Evolutionary conservation across 2,329 filamentous ascomycete genomes (phyloP), one percentile per base, ranked within the genome.

Genomic region (Claviceps purpurea): DNA sequence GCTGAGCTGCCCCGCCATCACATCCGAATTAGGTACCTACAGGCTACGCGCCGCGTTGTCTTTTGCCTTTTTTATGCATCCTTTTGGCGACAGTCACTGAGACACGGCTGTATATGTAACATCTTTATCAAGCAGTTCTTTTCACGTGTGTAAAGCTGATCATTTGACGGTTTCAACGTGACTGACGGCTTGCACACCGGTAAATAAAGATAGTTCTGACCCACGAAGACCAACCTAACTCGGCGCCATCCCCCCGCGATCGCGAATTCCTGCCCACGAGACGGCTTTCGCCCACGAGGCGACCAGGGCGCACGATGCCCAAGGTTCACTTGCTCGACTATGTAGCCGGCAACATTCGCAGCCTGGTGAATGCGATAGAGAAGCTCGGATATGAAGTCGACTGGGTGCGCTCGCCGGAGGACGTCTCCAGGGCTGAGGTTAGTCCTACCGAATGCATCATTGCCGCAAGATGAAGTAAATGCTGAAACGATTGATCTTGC

Each of bases 311-410:
- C 62, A 76, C 61, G 49, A 89, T 89, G 85, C 81, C 86, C 57
- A 87, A 78, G 48, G 86, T 91, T 57, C 79, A 91, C 70, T 71
- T 93, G 52, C 70, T 85, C 61, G 76, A 97, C 73, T 97, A 96
- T 67, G 91, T 96, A 59, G 91, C 93, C 56, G 93, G 93, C 64
- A 98, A 98, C 69, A 84, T 98, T 61, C 85, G 91, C 58, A 96
- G 90, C 57, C 79, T 98, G 62, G 91, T 90, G 65, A 98, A 98
- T 74, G 93, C 91, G 61, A 95, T 98, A 63, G 91, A 98, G 69
- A 95, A 93, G 70, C 79, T 91, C 54, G 93, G 93, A 56, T 97
- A 91, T 67, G 79, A 87, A 45, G 88, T 98, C 47, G 87, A 93
- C 73, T 97, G 91, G 93, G 77, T 98, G 59, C 85, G 78, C 61